A percentile compares a stretch with the other conserved stretches of the same genome.
These are phyloP conservation scores for Heritiera fomes DNA, from an alignment of 345 rosid species.

Conservation along the genomic window DNA sequence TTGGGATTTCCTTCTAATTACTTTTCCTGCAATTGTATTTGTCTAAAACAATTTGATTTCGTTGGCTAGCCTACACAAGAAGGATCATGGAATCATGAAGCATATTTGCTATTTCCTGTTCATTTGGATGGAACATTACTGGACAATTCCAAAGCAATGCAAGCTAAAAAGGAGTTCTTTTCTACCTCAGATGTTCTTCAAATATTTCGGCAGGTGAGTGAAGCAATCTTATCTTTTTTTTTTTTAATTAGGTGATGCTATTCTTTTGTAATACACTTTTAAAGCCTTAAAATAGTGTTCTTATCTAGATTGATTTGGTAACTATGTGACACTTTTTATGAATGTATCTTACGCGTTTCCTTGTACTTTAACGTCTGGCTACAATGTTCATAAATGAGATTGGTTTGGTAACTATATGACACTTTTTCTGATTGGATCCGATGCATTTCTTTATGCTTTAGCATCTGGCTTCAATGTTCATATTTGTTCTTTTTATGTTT, in stretches of 20 bases:
- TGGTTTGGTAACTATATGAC: background rate
- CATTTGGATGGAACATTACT: slow-evolving; percentile 95
- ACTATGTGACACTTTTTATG: background rate
- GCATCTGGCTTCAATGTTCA: background rate
- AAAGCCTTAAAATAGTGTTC: background rate
- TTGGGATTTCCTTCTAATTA: background rate
- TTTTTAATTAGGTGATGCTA: background rate
- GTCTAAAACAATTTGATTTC: slow-evolving; percentile 12
- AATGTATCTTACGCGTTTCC: background rate
- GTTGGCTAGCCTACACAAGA: slow-evolving; percentile 67
- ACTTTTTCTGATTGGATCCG: background rate
- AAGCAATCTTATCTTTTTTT: background rate
- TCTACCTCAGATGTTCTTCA: slow-evolving; percentile 83
- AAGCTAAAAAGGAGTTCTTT: slow-evolving; percentile 80
- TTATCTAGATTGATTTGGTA: background rate
- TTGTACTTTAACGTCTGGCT: background rate
- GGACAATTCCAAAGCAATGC: slow-evolving; percentile 77
- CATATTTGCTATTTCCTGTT: slow-evolving; percentile 94
- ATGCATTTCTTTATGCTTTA: background rate
- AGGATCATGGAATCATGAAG: slow-evolving; percentile 85
- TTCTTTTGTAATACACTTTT: slow-evolving; percentile 8
- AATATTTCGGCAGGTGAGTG: slow-evolving; percentile 84
- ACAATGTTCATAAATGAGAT: background rate
- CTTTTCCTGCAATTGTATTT: background rate
- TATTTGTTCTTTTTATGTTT: background rate